phyloP scores from a whole-genome alignment of 2,329 filamentous ascomycete species.

The Colletotrichum godetiae region DNA sequence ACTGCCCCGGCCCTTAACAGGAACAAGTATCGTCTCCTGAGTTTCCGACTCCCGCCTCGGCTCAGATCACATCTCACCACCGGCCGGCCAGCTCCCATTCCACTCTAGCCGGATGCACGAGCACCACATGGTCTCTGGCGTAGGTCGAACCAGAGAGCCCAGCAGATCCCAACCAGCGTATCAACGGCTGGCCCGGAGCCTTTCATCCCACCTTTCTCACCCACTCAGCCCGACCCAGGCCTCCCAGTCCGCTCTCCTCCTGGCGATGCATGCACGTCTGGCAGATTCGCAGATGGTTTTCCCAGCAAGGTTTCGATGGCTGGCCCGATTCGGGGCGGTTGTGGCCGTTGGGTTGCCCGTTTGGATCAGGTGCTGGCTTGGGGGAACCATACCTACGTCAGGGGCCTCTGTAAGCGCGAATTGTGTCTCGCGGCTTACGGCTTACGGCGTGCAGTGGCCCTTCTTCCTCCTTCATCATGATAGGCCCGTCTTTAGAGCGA shows the following conservation, averaged over 20 bases:
- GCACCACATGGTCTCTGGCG: background rate
- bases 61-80: conserved; percentile 6
- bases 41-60: background rate
- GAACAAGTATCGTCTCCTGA: background rate
- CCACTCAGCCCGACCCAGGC: background rate
- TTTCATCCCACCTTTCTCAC: conserved; percentile 17
- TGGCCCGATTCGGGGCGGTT: conserved; percentile 15
- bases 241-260: background rate
- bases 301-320: conserved; percentile 19
- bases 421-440: background rate
- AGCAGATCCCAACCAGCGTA: background rate
- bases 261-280: conserved; percentile 21
- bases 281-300: conserved; percentile 23
- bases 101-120: background rate
- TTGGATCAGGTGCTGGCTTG: conserved; percentile 9
- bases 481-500: conserved; percentile 1
- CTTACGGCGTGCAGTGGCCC: too few species aligned
- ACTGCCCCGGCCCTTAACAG: background rate
- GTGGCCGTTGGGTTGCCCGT: conserved; percentile 5
- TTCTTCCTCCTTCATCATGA: background rate
- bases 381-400: conserved; percentile 24
- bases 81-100: conserved; percentile 4
- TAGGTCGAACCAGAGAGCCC: background rate
- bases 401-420: conserved; percentile 14
- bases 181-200: conserved; percentile 16